phyloP scores from a whole-genome alignment of 83 land plant species.

The Thuja plicata region DNA sequence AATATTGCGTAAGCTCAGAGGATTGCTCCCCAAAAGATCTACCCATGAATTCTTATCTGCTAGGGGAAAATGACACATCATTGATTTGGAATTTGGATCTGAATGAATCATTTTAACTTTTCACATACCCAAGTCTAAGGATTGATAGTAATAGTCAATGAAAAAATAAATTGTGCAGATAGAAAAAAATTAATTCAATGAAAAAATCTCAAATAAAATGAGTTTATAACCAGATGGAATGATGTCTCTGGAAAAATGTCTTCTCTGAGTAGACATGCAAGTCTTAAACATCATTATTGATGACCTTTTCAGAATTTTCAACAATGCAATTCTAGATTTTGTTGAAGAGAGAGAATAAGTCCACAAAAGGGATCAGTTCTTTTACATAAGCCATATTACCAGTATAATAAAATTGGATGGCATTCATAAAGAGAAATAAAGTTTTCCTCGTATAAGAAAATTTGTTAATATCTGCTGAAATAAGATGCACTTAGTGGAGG shows the following conservation, averaged over 20 bases:
- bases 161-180: not conserved
- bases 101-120: no score
- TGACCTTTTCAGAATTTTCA: not conserved
- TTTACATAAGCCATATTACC: not conserved
- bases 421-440: not conserved
- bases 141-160: not conserved
- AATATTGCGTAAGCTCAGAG: no score
- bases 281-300: not conserved
- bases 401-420: not conserved
- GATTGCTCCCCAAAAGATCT: no score
- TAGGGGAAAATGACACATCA: no score
- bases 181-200: no score
- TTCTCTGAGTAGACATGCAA: not conserved
- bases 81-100: no score
- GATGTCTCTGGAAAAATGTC: not conserved
- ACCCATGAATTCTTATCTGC: no score
- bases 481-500: not conserved
- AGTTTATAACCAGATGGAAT: not conserved
- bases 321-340: not conserved
- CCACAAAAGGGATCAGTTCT: not conserved
- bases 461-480: not conserved
- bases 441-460: not conserved
- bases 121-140: not conserved
- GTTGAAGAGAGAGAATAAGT: not conserved
- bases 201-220: not conserved